Evolutionary conservation across 495 filamentous ascomycete genomes (phyloP), one percentile per base, ranked within the genome.

Genomic region (Penicillium manginii): DNA sequence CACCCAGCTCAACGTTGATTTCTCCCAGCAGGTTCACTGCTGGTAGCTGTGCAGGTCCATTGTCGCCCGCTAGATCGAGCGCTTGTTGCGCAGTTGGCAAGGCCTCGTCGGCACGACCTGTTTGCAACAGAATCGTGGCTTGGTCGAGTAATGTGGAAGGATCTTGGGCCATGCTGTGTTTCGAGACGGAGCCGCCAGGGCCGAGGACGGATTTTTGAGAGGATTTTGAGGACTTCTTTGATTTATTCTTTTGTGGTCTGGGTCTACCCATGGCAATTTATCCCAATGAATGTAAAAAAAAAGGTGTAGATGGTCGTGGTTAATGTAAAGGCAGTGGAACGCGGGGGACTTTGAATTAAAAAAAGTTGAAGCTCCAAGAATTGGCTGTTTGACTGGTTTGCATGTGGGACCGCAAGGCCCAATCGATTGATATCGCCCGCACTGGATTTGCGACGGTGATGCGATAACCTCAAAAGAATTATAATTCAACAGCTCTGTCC

Each of bases 1-100:
- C 87, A 54, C 93, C 93, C 4, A 94, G 73, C 64, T 97, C 93
- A 45, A 97, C 82, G 58, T 88, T 79, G 54, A 96, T 92, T 65
- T 97, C 90, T 31, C 87, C 96, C 35, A 97, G 81, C 5, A 96
- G 70, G 37, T 87, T 91, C 42, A 96, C 72, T 1, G 91, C 88
- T 26, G 83, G 85, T 45, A 90, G 83, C 45, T 77, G 73, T 53
- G 65, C 47, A 11, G 72, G 59, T 26, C 74, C 77, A 23, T 78
- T 73, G 51, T 73, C 70, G 22, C 72, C 59, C 39, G 72, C 67
- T 22, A 73, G 66, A 40, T 83, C 74, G 39, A 90, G 81, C 9
- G 89, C 89, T 39, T 82, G 76, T 55, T 85, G 77, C 18, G 88
- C 90, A 21, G 85, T 61, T 32, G 76, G 71, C n/a, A 90, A 81